A percentile compares a stretch with the other conserved stretches of the same genome.
These are phyloP conservation scores for Penicillium griseofulvum DNA, from an alignment of 2,329 filamentous ascomycete genomes.

Conservation along the genomic window DNA sequence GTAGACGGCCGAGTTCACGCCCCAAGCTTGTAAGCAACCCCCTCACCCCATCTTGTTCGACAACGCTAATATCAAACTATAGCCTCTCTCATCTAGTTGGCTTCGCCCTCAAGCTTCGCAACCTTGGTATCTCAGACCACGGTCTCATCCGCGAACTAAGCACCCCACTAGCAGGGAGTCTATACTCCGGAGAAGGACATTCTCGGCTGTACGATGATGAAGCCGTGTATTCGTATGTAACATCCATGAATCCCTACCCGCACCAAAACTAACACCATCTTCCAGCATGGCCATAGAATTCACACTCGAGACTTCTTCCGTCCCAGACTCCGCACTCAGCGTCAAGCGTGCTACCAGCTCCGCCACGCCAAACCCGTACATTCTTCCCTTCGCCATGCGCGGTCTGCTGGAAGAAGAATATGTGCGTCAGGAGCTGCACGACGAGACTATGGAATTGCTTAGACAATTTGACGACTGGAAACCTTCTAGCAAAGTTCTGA, in stretches of 20 bases:
- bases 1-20: constrained; percentile 90
- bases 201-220: constrained; percentile 89
- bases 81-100: constrained; percentile 85
- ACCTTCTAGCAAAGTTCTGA: constrained; percentile 82
- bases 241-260: neutral
- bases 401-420: constrained; percentile 88
- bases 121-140: constrained; percentile 88
- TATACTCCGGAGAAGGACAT: constrained; percentile 91
- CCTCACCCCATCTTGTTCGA: neutral
- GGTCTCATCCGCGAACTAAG: constrained; percentile 89
- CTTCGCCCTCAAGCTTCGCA: constrained; percentile 89
- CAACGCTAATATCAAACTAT: neutral
- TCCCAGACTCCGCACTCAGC: constrained; percentile 50
- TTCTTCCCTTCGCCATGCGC: constrained; percentile 92
- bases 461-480: constrained; percentile 91
- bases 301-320: constrained; percentile 66
- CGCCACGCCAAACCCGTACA: constrained; percentile 70
- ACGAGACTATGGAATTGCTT: constrained; percentile 77
- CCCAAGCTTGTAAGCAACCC: constrained; percentile 70
- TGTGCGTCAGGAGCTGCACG: constrained; percentile 74
- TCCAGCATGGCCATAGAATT: constrained; percentile 66
- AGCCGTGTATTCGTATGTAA: constrained; percentile 70
- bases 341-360: constrained; percentile 50
- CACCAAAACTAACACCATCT: constrained; percentile 5
- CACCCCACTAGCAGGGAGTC: constrained; percentile 79